Evolutionary conservation across 768 basidiomycete genomes (phyloP).

Genomic region (Neoboletus brunneissimus): DNA sequence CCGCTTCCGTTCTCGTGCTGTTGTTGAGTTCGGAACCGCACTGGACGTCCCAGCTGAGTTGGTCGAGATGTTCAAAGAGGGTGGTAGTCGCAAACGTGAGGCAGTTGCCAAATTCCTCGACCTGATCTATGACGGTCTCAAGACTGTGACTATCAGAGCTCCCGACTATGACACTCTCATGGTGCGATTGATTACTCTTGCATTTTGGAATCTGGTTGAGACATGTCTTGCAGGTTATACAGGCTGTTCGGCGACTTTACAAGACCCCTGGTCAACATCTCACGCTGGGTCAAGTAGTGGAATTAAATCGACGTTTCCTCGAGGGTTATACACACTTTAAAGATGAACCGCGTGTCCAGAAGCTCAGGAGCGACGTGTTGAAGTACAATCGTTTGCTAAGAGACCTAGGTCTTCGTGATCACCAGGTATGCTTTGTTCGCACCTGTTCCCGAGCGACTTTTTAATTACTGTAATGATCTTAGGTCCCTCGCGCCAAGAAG

Average conservation of each 20-base stretch:
- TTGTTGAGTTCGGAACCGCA: constrained; percentile 93
- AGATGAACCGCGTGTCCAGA: constrained; percentile 85
- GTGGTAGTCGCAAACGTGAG: constrained; percentile 83
- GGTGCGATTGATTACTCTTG: constrained; percentile 47
- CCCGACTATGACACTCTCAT: constrained; percentile 98
- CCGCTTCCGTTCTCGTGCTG: constrained; percentile 93
- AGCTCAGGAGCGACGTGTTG: constrained; percentile 73
- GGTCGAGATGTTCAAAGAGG: constrained; percentile 87
- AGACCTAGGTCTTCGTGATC: constrained; percentile 90
- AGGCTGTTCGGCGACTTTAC: constrained; percentile 91
- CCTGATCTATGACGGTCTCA: constrained; percentile 86
- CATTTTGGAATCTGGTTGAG: constrained; percentile 1
- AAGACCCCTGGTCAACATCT: constrained; percentile 93
- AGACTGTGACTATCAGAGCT: constrained; percentile 93
- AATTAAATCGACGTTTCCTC: constrained; percentile 87
- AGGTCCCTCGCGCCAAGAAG: constrained; percentile 86
- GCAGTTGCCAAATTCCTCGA: constrained; percentile 89
- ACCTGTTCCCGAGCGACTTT: not conserved
- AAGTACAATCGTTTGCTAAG: constrained; percentile 87
- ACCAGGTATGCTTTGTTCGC: constrained; percentile 57
- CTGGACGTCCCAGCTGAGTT: constrained; percentile 88
- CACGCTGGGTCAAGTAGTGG: constrained; percentile 93
- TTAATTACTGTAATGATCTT: not conserved
- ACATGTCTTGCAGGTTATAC: constrained; percentile 65
- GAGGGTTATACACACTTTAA: constrained; percentile 93